Conservation (phyloP, 169 alveolate genomes). For the Plasmodium ovale region DNA sequence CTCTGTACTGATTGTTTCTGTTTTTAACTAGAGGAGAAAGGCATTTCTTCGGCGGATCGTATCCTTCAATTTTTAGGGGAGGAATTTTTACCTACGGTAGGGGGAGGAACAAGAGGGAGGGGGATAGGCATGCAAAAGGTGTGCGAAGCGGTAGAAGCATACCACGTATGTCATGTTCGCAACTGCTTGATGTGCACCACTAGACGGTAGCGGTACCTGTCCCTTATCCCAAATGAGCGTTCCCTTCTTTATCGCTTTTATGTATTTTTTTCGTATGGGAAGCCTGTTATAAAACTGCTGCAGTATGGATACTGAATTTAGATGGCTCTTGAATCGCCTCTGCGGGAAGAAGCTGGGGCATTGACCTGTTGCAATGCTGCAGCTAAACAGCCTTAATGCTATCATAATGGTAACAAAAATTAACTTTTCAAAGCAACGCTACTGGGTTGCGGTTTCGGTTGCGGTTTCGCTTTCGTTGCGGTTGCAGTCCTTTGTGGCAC, state of each 20-base stretch:
- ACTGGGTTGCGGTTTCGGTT: too few relatives aligned
- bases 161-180: too few relatives aligned
- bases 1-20: constrained; percentile 66
- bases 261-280: constrained; percentile 85
- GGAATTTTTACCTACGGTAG: constrained; percentile 82
- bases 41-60: constrained; percentile 86
- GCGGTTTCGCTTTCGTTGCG: too few relatives aligned
- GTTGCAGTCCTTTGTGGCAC: too few relatives aligned
- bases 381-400: background rate
- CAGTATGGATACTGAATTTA: constrained; percentile 86
- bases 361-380: background rate
- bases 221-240: constrained; percentile 90
- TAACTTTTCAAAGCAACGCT: too few relatives aligned
- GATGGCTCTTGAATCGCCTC: constrained; percentile 76
- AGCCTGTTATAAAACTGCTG: constrained; percentile 88
- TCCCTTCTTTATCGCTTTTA: constrained; percentile 86
- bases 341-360: constrained; percentile 11
- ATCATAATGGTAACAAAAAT: too few relatives aligned
- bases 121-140: background rate
- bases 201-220: constrained; percentile 85
- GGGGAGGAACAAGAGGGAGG: background rate
- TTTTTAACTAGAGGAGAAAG: constrained; percentile 77
- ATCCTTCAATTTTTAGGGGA: constrained; percentile 83
- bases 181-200: too few relatives aligned
- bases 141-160: too few relatives aligned